Evolutionary conservation across 352 stramenopile species (phyloP).

Genomic region (Stephanocyclus meneghinianus): DNA sequence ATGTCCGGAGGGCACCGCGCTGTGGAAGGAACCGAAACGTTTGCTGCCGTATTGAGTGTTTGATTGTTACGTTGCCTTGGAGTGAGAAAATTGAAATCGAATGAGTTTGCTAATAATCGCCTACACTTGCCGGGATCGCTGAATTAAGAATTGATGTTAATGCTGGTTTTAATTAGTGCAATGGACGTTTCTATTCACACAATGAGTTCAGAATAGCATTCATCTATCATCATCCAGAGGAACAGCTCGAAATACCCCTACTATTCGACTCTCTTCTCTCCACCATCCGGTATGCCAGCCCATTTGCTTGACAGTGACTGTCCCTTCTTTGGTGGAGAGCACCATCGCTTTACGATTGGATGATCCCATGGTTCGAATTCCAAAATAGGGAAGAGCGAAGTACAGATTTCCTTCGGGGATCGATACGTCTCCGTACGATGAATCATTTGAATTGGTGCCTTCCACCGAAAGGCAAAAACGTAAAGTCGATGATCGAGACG

Average conservation of each 20-base stretch:
- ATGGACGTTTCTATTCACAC: too few relatives aligned
- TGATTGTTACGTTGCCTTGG: not conserved
- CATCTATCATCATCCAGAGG: conserved; percentile 42
- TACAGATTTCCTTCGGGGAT: conserved; percentile 67
- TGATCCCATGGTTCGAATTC: conserved; percentile 18
- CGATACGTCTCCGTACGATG: conserved; percentile 58
- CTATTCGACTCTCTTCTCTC: conserved; percentile 72
- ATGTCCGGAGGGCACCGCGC: not conserved
- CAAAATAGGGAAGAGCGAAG: conserved; percentile 76
- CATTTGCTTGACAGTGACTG: conserved; percentile 70
- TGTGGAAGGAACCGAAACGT: conserved; percentile 11
- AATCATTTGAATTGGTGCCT: conserved; percentile 38
- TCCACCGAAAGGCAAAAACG: conserved; percentile 65
- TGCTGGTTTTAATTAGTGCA: too few relatives aligned
- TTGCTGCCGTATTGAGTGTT: conserved; percentile 16
- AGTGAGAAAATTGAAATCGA: not conserved
- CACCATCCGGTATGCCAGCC: conserved; percentile 79
- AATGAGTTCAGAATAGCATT: not conserved
- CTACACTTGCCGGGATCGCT: not conserved
- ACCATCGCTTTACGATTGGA: conserved; percentile 6
- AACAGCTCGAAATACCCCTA: conserved; percentile 64
- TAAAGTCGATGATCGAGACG: conserved; percentile 36
- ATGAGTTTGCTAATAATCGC: not conserved
- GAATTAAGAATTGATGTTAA: not conserved
- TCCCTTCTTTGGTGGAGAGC: conserved; percentile 69